Evolutionary conservation across 2,329 filamentous ascomycete genomes (phyloP).

Genomic region (Penicillium hordei): DNA sequence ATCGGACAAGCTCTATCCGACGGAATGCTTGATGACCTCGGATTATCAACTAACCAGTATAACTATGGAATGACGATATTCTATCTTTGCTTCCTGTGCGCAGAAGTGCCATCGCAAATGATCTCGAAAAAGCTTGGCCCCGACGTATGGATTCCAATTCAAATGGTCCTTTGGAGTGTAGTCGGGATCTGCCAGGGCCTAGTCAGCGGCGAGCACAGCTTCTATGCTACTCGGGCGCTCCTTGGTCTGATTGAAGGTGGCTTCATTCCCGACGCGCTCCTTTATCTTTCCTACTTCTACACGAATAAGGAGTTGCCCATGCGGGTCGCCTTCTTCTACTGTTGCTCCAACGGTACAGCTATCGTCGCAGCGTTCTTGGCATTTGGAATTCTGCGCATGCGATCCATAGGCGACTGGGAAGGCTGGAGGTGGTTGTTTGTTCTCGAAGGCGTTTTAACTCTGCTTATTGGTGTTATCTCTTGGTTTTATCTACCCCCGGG

Average conservation of each 20-base stretch:
- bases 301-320: conserved; percentile 1
- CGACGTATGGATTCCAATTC: conserved; percentile 57
- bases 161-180: conserved; percentile 47
- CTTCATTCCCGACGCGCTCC: conserved; percentile 38
- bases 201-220: conserved; percentile 44
- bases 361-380: conserved; percentile 9
- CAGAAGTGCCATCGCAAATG: conserved; percentile 59
- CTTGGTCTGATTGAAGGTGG: conserved; percentile 51
- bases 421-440: conserved; percentile 14
- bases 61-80: conserved; percentile 56
- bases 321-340: conserved; percentile 5
- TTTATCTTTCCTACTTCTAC: conserved; percentile 10
- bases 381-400: conserved; percentile 12
- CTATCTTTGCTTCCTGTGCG: conserved; percentile 52
- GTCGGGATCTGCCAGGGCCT: conserved; percentile 46
- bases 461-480: conserved; percentile 4
- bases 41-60: conserved; percentile 36
- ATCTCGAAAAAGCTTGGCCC: conserved; percentile 56
- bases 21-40: conserved; percentile 38
- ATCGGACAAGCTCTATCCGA: conserved; percentile 38
- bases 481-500: conserved; percentile 58
- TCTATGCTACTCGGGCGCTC: conserved; percentile 44
- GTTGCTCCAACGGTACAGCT: not conserved
- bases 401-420: not conserved
- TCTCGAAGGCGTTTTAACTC: conserved; percentile 7